Base-by-base conservation (phyloP, 2,329 filamentous ascomycete genomes). In the Elsinoe australis region DNA sequence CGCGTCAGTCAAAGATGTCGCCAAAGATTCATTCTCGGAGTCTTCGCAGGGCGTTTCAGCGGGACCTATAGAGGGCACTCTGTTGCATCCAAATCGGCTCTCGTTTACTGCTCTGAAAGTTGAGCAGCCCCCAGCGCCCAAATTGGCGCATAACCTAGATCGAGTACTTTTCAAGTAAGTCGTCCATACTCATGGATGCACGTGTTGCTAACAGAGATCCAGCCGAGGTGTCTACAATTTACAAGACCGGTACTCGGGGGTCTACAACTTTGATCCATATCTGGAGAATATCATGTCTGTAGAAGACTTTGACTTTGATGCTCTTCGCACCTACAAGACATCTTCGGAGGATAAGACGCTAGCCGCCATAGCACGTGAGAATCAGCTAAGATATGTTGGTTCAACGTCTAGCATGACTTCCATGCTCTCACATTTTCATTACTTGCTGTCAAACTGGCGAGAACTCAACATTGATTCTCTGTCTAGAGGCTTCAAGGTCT, bases 221-320 rank as follows among this genome's bases (percentile, higher is more conserved):
- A 48, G 45, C 59, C 83, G 83, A 1, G 89, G 92, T 17, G 86
- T 95, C 29, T 95, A 95, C 63, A 82, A 87, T 44, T 76, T 98
- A 45, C 89, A 94, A 65, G 92, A 98, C 63, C 81, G 83, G 18
- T 79, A 87, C 50, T 88, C 90, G 31, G 77, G 81, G 14, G 87
- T 96, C 5, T 98, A 81, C 74, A 98, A 98, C 63, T 98, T 98
- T 59, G 90, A 98, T 61, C 92, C 94, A 0, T 95, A 95, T 60
- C 75, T 98, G 15, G 80, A 88, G 52, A 81, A 80, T 46, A 94
- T 98, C 58, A 96, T 96, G 87, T 89, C 92, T 1, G 82, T 92
- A 12, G 72, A 78, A 2, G 87, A 98, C 60, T 98, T 98, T 60
- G 87, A 98, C 60, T 98, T 94, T 64, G 77, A 85, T 50, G 82